Evolutionary conservation across 352 stramenopile genomes (phyloP).

Genomic region (Phytophthora colocasiae): DNA sequence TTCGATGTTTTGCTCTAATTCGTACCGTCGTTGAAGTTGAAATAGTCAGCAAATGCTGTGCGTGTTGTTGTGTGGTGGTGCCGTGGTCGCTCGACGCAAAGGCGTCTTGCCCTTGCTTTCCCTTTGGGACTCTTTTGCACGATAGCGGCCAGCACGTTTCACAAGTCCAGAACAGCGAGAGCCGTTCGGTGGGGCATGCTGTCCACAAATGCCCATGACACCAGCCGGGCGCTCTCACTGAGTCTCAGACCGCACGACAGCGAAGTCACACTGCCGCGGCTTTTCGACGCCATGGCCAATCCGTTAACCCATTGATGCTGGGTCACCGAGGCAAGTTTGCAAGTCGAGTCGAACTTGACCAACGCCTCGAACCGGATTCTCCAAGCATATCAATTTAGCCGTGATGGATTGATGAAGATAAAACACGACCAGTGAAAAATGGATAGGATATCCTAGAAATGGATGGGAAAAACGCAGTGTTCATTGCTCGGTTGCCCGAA

Average conservation of each 20-base stretch:
- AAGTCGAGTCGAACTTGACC: no score
- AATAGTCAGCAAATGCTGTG: constrained; percentile 1
- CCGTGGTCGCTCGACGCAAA: constrained; percentile 4
- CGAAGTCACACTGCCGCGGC: constrained; percentile 13
- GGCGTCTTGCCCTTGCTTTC: neutral
- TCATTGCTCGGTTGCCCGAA: constrained; percentile 1
- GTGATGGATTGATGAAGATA: neutral
- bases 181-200: neutral
- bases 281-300: neutral
- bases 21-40: constrained; percentile 27
- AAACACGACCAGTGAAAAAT: constrained; percentile 29
- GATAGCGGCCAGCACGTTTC: constrained; percentile 2
- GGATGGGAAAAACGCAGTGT: neutral
- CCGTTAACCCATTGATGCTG: constrained; percentile 9
- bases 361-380: no score
- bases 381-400: no score
- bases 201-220: no score
- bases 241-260: constrained; percentile 19
- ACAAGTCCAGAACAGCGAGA: neutral
- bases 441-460: constrained; percentile 4
- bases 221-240: constrained; percentile 5
- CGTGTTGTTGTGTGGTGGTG: constrained; percentile 15
- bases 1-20: constrained; percentile 21
- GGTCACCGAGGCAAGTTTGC: neutral
- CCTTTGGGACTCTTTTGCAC: neutral